Evolutionary conservation across 2,329 filamentous ascomycete species (phyloP).

Genomic region (Talaromyces sp.): DNA sequence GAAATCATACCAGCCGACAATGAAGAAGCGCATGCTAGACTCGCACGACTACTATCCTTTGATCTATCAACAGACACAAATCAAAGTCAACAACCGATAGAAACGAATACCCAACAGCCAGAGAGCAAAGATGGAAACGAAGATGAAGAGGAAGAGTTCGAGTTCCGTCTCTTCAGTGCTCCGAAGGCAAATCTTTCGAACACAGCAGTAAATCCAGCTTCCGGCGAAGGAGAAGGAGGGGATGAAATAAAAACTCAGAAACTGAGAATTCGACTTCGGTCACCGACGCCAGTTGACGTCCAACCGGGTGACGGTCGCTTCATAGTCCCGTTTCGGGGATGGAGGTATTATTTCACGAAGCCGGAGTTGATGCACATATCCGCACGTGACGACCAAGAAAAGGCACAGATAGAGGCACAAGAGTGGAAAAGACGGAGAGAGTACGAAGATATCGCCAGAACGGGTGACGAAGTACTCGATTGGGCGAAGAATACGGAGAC

Average conservation of each 20-base stretch:
- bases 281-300: slow-evolving; percentile 36
- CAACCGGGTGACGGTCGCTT: slow-evolving; percentile 36
- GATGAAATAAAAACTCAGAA: slow-evolving; percentile 33
- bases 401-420: neutral
- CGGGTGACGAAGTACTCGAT: slow-evolving; percentile 32
- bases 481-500: slow-evolving; percentile 28
- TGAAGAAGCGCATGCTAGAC: slow-evolving; percentile 27
- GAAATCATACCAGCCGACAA: slow-evolving; percentile 30
- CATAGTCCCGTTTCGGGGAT: slow-evolving; percentile 42
- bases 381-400: slow-evolving; percentile 20
- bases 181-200: slow-evolving; percentile 23
- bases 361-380: slow-evolving; percentile 29
- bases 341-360: slow-evolving; percentile 44
- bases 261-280: slow-evolving; percentile 40
- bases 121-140: slow-evolving; percentile 22
- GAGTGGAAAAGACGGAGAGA: slow-evolving; percentile 28
- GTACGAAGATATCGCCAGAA: slow-evolving; percentile 40
- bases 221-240: neutral
- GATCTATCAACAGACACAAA: slow-evolving; percentile 27
- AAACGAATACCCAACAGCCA: slow-evolving; percentile 8
- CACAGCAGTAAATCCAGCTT: too few species aligned
- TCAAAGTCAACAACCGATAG: neutral
- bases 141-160: slow-evolving; percentile 45
- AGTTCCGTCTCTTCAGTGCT: slow-evolving; percentile 44
- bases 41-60: slow-evolving; percentile 36